Conservation (phyloP, 306 rosid genomes). For the Castanospermum australe region DNA sequence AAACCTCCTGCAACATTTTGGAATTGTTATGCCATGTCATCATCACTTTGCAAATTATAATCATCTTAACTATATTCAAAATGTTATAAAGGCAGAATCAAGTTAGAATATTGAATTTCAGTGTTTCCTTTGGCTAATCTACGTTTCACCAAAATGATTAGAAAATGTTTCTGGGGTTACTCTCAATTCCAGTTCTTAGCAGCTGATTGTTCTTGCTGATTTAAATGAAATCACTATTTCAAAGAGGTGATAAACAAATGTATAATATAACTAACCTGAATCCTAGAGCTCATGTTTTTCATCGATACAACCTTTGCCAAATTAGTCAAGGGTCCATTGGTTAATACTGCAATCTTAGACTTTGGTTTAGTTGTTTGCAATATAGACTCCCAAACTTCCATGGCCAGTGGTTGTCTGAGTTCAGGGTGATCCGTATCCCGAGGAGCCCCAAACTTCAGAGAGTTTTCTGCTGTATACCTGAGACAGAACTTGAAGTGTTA, state of each 20-base stretch:
- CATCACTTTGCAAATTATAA: not conserved
- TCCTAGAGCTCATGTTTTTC: constrained; percentile 51
- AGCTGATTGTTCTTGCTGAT: not conserved
- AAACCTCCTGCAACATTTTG: constrained; percentile 63
- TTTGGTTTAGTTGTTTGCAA: constrained; percentile 51
- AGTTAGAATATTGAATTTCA: not conserved
- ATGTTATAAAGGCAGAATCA: not conserved
- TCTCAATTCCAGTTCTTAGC: not conserved
- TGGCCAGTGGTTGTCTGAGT: constrained; percentile 76
- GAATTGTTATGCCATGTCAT: not conserved
- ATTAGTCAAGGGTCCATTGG: constrained; percentile 93
- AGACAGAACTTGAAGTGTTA: not conserved
- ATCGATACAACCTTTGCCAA: constrained; percentile 60
- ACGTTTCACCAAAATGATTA: not conserved
- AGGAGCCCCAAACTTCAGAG: constrained; percentile 66
- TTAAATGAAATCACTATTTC: not conserved
- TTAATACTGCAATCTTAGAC: constrained; percentile 68
- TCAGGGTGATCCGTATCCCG: constrained; percentile 75
- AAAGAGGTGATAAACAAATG: not conserved
- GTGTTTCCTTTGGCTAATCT: not conserved
- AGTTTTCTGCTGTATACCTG: constrained; percentile 83
- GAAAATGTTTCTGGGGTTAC: not conserved
- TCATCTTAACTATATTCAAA: not conserved
- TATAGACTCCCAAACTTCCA: constrained; percentile 74
- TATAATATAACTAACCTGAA: constrained; percentile 50